Evolutionary conservation across 1,284 basidiomycete species (phyloP).

Genomic region (Cryptococcus amylolentus): DNA sequence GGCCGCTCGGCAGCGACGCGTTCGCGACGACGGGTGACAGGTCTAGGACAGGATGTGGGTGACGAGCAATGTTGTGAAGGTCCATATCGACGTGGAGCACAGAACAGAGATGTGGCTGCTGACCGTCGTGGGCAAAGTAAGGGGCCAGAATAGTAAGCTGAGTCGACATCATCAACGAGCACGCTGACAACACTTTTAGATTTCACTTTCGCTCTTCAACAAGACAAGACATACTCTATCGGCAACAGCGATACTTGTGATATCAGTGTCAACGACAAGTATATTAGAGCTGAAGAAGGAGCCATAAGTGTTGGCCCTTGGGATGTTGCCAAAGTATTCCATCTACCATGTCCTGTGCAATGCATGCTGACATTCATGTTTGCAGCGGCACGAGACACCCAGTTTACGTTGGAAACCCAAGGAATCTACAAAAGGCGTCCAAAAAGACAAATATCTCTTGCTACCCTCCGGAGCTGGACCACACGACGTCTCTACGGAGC

Average conservation of each 20-base stretch:
- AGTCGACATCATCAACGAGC: not conserved
- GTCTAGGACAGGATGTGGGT: too few species aligned
- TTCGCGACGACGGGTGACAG: not conserved
- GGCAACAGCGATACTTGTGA: constrained; percentile 33
- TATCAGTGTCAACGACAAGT: constrained; percentile 25
- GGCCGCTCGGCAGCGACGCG: not conserved
- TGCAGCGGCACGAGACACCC: constrained; percentile 18
- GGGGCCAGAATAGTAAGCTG: constrained; percentile 36
- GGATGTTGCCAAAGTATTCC: constrained; percentile 16
- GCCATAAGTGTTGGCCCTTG: constrained; percentile 33
- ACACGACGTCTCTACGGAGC: constrained; percentile 17
- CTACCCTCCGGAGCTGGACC: too few species aligned
- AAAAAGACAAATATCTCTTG: too few species aligned
- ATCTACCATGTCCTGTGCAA: too few species aligned
- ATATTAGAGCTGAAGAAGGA: constrained; percentile 31
- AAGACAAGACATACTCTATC: constrained; percentile 31
- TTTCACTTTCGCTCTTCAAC: constrained; percentile 42
- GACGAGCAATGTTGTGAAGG: too few species aligned
- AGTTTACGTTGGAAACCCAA: constrained; percentile 24
- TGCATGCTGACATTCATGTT: not conserved
- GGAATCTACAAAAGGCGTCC: not conserved
- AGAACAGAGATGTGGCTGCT: constrained; percentile 36
- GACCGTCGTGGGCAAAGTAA: constrained; percentile 38
- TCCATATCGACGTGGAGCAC: too few species aligned
- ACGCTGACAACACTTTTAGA: constrained; percentile 15